Conservation (phyloP, 805 yeast species). For the Hanseniaspora jakobsenii region DNA sequence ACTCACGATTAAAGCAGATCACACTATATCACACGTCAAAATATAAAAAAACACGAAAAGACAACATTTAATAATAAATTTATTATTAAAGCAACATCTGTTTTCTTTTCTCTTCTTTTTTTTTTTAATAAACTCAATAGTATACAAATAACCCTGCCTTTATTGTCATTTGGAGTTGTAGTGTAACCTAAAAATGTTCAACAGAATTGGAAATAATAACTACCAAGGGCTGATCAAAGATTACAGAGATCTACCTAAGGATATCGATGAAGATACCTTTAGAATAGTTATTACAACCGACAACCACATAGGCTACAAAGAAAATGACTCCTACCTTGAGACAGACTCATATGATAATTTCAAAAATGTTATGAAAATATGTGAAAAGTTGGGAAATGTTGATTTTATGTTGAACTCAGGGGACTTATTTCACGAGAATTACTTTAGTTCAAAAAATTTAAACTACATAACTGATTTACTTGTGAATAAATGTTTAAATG, state of each 20-base stretch:
- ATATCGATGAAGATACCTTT: constrained; percentile 44
- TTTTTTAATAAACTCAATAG: no score
- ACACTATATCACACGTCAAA: no score
- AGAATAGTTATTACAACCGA: constrained; percentile 79
- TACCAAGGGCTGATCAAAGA: constrained; percentile 4
- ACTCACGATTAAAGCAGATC: no score
- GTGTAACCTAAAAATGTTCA: not conserved
- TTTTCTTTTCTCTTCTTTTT: no score
- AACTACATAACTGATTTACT: constrained; percentile 11
- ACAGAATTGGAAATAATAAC: not conserved
- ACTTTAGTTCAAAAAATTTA: constrained; percentile 45
- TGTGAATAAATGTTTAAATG: constrained; percentile 10
- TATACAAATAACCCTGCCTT: no score
- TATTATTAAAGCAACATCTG: no score
- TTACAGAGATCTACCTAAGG: constrained; percentile 18
- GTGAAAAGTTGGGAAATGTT: constrained; percentile 43
- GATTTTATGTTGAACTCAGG: constrained; percentile 91
- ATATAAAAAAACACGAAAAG: no score
- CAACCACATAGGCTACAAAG: constrained; percentile 90
- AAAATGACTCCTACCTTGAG: constrained; percentile 79
- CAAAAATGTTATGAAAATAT: constrained; percentile 66
- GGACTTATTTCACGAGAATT: constrained; percentile 80
- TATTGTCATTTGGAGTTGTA: no score
- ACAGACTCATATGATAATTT: constrained; percentile 83
- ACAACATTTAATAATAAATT: no score